Base-by-base conservation (phyloP, 2,329 filamentous ascomycete genomes). In the Xylaria multiplex region DNA sequence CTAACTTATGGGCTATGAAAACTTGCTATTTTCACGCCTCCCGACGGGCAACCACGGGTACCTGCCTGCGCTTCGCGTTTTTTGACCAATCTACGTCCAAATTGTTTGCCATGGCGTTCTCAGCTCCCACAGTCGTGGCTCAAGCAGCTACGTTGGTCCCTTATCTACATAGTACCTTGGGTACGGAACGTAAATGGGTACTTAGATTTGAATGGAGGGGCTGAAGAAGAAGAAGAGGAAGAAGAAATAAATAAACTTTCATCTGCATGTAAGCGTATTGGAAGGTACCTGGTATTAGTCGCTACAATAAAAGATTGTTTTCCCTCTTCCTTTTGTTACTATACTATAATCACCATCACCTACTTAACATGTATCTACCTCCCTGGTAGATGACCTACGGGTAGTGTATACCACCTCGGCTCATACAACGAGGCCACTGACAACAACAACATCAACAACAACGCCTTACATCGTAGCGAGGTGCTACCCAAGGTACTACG, bases 21-120 rank as follows among this genome's bases (percentile, higher is more conserved):
- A 24, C 24, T 14, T 50, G 48, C 50, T 48, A 37, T 30, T 35
- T n/a, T 40, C 32, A 49, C 46, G 6, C 57, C 57, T 32, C 22
- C 35, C 35, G 19, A 19, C 19, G 19, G 19, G 19, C 19, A 19
- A 6, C 1, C 35, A 40, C 60, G 60, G 60, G 60, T 63, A 63
- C 60, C 60, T 63, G 60, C 60, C 53, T 63, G 11, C 35, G 35
- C 22, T 24, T 50, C 35, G 60, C 30, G 32, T 22, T 56, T 54
- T 30, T 24, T 35, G 16, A 45, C 59, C 30, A 55, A 55, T 62
- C 60, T 50, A 19, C 22, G 48, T 43, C 35, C 35, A 43, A 42
- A 19, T 56, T 57, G 54, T 48, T 58, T 53, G 35, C 30, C 53
- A 45, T 22, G n/a, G 45, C 45, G 22, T 46, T 57, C 53, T 62